Percentiles rank a stretch among this genome's conserved stretches.
Evolutionary conservation across 2,329 filamentous ascomycete genomes (phyloP).

Genomic region (Cladophialophora psammophila): DNA sequence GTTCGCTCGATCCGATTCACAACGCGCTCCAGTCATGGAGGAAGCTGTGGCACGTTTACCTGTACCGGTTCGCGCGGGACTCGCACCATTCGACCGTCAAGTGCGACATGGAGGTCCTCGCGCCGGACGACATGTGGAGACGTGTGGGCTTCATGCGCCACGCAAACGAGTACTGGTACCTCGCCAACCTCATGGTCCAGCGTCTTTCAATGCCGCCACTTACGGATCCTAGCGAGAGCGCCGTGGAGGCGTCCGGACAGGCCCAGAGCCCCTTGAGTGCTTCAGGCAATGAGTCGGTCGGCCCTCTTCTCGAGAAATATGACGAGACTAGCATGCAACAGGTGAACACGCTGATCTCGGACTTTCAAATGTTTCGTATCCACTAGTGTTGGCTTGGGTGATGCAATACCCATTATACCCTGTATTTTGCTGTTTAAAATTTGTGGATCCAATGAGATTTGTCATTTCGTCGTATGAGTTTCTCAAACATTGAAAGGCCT

Average conservation of each 20-base stretch:
- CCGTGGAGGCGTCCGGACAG: background rate
- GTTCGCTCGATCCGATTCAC: constrained; percentile 44
- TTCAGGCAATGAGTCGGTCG: constrained; percentile 30
- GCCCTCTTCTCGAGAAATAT: constrained; percentile 47
- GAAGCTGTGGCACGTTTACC: constrained; percentile 40
- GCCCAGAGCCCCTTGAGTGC: constrained; percentile 2
- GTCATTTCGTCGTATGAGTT: too few relatives aligned
- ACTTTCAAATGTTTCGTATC: constrained; percentile 41
- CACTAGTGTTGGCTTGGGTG: background rate
- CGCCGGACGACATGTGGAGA: constrained; percentile 45
- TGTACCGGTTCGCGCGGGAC: constrained; percentile 2
- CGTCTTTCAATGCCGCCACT: constrained; percentile 35
- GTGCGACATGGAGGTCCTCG: constrained; percentile 28
- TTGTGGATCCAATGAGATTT: too few relatives aligned
- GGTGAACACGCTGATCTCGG: constrained; percentile 49
- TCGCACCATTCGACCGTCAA: constrained; percentile 25
- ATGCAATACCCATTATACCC: background rate
- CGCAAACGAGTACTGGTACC: constrained; percentile 49
- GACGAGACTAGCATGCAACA: constrained; percentile 53
- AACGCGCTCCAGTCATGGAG: constrained; percentile 41
- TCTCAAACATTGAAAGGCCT: too few relatives aligned
- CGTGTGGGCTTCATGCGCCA: constrained; percentile 47
- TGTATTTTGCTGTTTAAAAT: background rate
- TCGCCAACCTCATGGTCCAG: constrained; percentile 46
- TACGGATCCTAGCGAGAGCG: background rate